Base-by-base conservation (phyloP, 2,329 filamentous ascomycete species). In the Xylariaceae sp. region DNA sequence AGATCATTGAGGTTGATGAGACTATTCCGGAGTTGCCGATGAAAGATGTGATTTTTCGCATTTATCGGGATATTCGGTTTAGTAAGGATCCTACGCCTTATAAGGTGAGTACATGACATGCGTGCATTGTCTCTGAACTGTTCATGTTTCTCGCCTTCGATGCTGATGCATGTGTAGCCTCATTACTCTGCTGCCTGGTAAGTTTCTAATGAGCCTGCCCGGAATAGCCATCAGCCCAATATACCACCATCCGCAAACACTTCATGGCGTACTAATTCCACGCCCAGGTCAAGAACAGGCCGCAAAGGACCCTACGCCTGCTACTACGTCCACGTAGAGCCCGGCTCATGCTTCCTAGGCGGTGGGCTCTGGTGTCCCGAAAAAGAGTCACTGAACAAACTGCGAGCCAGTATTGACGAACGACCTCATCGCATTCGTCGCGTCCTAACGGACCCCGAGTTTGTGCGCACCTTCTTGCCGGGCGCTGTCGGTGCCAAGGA, bases 251-350 rank as follows among this genome's bases (percentile, higher is more conserved):
- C 31, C 33, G 45, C 47, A 17, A 42, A 48, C 56, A 46, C 54
- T 56, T 61, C 66, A 53, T 67, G 46, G 47, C 45, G 55, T 19
- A 41, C 17, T 19, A 36, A 17, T 50, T 40, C 28, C 6, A n/a
- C 11, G 33, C 22, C 42, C 57, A 82, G 80, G 83, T 94, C 89
- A 51, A 85, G 91, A 17, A 95, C 90, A 0, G 91, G 91, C 17
- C 82, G 88, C 49, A 96, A 96, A 71, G 90, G 90, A 0, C 86
- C 88, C 10, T 95, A 94, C 69, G 91, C 91, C 6, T 87, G 84
- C 65, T 96, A 96, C 73, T 96, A 96, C 71, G 73, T 96, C 17
- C 90, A 96, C 68, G 80, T 89, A 58, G 83, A 93, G 66, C 90
- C 91, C 11, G 76, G 75, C 2, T 74, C 79, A 46, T 87, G 83